Base-by-base conservation (phyloP, 306 rosid species). In the peach (Prunus persica) region DNA sequence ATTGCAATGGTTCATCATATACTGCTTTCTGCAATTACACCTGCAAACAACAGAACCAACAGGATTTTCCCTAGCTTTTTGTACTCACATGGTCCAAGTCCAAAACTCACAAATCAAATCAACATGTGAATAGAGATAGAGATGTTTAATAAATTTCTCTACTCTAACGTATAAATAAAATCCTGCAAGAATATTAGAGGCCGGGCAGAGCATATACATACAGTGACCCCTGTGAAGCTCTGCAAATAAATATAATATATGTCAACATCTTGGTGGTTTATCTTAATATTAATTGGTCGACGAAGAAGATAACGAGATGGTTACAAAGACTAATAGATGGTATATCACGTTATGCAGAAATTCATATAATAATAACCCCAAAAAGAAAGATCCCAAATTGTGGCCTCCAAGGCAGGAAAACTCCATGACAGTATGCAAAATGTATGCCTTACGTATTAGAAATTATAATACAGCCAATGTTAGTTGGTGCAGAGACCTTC, bases 331-430 rank as follows among this genome's bases (percentile, higher is more conserved):
- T 25, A 57, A 52, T 67, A 32, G 7, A 67, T 43, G 30, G 27
- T 34, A 6, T 14, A 28, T 13, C 25, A 38, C 24, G 54, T 69
- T 50, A 50, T 16, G 15, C 2, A 24, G 24, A 24, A 14, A 50
- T 14, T 47, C 54, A 69, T 47, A 69, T 38, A 22, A 38, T 65
- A 65, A 65, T 66, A 3, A 10, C 11, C 60, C 79, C 50, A 41
- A 55, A 76, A 27, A 65, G 9, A 3, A 27, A 80, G 76, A 80
- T 80, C 30, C 79, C 63, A 8, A 68, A 60, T 68, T 25, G 79
- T 74, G 79, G 65, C 79, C 76, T 67, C 62, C 84, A 69, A 62
- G 25, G 72, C 52, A 51, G 73, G 76, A 74, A 76, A 75, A 62
- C 61, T 68, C 84, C 68, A 62, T 69, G 76, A 75, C 27, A 68